These are phyloP conservation scores for Sicyos edulis DNA, from an alignment of 306 rosid genomes.

Conservation along the genomic window DNA sequence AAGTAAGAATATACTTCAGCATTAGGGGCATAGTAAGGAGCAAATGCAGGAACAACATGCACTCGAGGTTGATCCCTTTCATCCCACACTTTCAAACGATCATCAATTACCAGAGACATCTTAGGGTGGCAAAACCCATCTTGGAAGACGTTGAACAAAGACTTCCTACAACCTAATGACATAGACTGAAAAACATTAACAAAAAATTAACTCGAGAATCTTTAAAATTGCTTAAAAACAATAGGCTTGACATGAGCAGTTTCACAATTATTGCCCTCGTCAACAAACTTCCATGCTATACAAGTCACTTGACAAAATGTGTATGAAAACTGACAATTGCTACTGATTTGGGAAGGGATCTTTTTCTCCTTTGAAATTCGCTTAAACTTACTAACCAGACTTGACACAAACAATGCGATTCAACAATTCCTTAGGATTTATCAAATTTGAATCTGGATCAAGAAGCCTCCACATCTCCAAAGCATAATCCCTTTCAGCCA, in stretches of 20 bases:
- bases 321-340: background rate
- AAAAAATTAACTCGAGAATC: slow-evolving; percentile 13
- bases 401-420: slow-evolving; percentile 95
- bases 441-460: slow-evolving; percentile 94
- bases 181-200: slow-evolving; percentile 20
- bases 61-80: slow-evolving; percentile 96
- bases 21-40: slow-evolving; percentile 96
- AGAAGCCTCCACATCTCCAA: slow-evolving; percentile 99
- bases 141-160: slow-evolving; percentile 90
- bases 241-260: background rate
- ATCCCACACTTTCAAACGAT: slow-evolving; percentile 99
- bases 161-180: slow-evolving; percentile 72
- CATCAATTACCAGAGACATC: slow-evolving; percentile 94
- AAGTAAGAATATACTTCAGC: slow-evolving; percentile 62
- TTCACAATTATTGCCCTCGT: background rate
- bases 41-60: slow-evolving; percentile 98
- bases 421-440: slow-evolving; percentile 69
- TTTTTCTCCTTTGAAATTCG: slow-evolving; percentile 12
- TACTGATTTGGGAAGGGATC: background rate
- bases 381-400: slow-evolving; percentile 56
- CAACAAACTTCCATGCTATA: background rate
- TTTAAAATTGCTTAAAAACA: slow-evolving; percentile 12
- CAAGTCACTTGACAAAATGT: background rate
- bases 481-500: slow-evolving; percentile 99
- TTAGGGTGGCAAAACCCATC: slow-evolving; percentile 85